A percentile compares a stretch with the other conserved stretches of the same genome.
These are phyloP conservation scores for Sedum album DNA, from an alignment of 164 flowering plant species.

Conservation along the genomic window DNA sequence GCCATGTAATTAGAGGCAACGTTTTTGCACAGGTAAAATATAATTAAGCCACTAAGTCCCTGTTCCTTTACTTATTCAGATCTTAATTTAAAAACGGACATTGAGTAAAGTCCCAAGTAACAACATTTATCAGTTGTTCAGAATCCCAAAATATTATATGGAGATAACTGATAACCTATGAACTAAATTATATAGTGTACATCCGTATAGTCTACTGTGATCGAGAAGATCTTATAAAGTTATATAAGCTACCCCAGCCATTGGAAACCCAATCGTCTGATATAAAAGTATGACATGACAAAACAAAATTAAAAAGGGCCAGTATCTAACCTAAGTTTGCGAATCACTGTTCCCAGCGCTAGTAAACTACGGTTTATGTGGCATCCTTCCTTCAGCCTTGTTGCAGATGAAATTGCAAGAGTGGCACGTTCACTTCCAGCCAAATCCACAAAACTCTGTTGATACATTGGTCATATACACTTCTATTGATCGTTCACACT, in stretches of 20 bases:
- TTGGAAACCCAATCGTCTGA: background rate
- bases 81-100: background rate
- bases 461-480: background rate
- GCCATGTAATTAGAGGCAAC: background rate
- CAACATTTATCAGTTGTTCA: background rate
- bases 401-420: background rate
- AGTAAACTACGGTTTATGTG: constrained; percentile 11
- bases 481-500: background rate
- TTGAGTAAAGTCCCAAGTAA: background rate
- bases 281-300: background rate
- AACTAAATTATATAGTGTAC: background rate
- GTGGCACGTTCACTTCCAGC: constrained; percentile 9
- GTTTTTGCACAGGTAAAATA: background rate
- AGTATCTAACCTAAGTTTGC: constrained; percentile 4
- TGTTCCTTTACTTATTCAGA: background rate
- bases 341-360: constrained; percentile 7
- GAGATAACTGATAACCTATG: background rate
- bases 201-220: background rate
- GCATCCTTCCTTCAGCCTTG: constrained; percentile 7
- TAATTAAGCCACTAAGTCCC: background rate
- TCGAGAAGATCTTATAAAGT: background rate
- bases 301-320: background rate
- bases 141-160: background rate
- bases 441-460: constrained; percentile 6
- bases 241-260: background rate